A percentile compares a stretch with the other conserved stretches of the same genome.
Conservation (phyloP, 306 rosid genomes). For the Quercus aquifolioides region DNA sequence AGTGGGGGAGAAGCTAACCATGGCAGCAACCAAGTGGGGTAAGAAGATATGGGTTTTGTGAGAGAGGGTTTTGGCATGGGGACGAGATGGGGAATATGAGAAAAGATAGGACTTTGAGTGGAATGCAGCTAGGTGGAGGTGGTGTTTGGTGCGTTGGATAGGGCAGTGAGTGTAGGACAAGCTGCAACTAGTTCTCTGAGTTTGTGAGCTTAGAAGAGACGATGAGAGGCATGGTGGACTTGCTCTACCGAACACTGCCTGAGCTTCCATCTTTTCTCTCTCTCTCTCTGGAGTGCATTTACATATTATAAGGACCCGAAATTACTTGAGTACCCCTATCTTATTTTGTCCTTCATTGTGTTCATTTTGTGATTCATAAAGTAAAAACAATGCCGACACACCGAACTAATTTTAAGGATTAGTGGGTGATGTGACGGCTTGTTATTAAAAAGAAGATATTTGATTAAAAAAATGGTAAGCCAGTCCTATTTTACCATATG, state of each 20-base stretch:
- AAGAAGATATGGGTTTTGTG: constrained; percentile 57
- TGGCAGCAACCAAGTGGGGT: constrained; percentile 76
- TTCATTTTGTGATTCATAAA: too few species aligned
- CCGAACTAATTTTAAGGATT: too few species aligned
- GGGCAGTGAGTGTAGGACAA: constrained; percentile 25
- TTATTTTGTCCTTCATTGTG: too few species aligned
- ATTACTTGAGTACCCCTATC: too few species aligned
- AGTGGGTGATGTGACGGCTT: too few species aligned
- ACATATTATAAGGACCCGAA: too few species aligned
- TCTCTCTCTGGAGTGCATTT: not conserved
- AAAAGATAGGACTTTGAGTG: constrained; percentile 65
- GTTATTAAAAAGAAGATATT: too few species aligned
- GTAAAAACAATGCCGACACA: too few species aligned
- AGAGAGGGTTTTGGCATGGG: constrained; percentile 41
- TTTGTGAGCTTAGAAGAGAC: constrained; percentile 33
- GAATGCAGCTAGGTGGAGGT: constrained; percentile 59
- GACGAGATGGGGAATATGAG: constrained; percentile 26
- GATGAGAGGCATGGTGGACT: constrained; percentile 41
- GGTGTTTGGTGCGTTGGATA: constrained; percentile 22
- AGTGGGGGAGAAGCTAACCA: constrained; percentile 39
- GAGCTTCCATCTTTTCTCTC: constrained; percentile 42
- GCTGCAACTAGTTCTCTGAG: constrained; percentile 15
- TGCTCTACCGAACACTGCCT: constrained; percentile 54
- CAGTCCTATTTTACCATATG: too few species aligned
- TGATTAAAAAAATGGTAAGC: too few species aligned